A percentile compares a stretch with the other conserved stretches of the same genome.
Evolutionary conservation across 2,329 filamentous ascomycete genomes (phyloP).

Genomic region (Curvularia sp.): DNA sequence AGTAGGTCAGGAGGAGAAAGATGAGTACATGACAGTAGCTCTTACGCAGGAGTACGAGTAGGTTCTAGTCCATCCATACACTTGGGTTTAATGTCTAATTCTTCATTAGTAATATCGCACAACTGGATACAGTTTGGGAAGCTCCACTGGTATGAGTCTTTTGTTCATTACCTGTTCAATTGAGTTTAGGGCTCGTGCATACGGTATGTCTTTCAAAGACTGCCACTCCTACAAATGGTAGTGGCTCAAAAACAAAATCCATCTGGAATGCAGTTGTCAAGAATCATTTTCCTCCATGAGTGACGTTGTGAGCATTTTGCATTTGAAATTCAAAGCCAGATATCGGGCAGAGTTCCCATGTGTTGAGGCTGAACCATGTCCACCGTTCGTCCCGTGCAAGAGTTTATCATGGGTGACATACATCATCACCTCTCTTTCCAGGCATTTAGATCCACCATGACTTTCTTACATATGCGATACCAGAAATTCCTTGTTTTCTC

Average conservation of each 20-base stretch:
- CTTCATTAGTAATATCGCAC: not conserved
- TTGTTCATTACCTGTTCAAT: too few species aligned
- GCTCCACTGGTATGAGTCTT: too few species aligned
- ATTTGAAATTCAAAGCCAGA: not conserved
- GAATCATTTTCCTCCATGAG: too few species aligned
- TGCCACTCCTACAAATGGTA: too few species aligned
- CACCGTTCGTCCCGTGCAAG: not conserved
- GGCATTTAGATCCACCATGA: not conserved
- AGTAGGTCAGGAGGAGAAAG: conserved; percentile 24
- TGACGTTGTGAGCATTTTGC: not conserved
- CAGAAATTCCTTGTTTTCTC: not conserved
- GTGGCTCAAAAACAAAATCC: too few species aligned
- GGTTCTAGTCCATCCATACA: not conserved
- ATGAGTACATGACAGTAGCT: conserved; percentile 26
- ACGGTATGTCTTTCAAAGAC: too few species aligned
- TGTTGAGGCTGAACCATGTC: not conserved
- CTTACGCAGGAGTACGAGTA: conserved; percentile 7
- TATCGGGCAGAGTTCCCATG: not conserved
- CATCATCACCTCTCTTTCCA: not conserved
- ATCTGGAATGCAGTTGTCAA: too few species aligned
- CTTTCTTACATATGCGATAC: not conserved
- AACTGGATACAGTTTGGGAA: too few species aligned
- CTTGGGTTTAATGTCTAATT: not conserved
- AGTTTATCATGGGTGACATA: not conserved
- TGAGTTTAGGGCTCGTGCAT: too few species aligned